Percentiles rank a stretch among this genome's conserved stretches.
Evolutionary conservation across 2,329 filamentous ascomycete species (phyloP).

Genomic region (Dichotomopilus funicola): DNA sequence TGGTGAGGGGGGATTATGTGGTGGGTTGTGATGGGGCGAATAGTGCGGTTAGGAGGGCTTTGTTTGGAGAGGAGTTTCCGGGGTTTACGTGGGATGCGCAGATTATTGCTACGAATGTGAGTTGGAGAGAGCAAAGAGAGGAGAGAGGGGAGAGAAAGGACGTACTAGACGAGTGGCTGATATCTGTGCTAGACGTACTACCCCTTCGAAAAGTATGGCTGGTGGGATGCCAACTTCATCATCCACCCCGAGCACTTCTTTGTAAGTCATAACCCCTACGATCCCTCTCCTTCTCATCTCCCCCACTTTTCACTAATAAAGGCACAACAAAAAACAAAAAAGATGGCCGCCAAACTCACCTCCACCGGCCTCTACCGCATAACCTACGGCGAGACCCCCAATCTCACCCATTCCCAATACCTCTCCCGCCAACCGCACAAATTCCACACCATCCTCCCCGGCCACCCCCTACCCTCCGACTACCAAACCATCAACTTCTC

Average conservation of each 20-base stretch:
- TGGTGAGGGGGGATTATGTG: constrained; percentile 45
- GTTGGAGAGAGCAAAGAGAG: constrained; percentile 12
- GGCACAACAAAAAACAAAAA: constrained; percentile 12
- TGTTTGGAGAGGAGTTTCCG: constrained; percentile 52
- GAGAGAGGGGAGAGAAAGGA: no score
- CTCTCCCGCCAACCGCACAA: constrained; percentile 46
- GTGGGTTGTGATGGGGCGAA: constrained; percentile 51
- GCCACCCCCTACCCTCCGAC: constrained; percentile 50
- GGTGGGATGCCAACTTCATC: constrained; percentile 53
- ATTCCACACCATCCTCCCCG: constrained; percentile 52
- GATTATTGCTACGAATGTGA: constrained; percentile 56
- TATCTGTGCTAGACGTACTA: constrained; percentile 47
- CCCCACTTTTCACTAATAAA: not conserved
- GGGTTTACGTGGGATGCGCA: constrained; percentile 55
- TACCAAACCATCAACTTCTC: constrained; percentile 52
- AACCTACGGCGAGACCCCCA: constrained; percentile 53
- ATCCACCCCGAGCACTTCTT: constrained; percentile 54
- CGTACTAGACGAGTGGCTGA: constrained; percentile 2
- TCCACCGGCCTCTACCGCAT: constrained; percentile 55
- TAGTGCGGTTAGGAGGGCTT: constrained; percentile 39
- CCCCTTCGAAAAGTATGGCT: constrained; percentile 50
- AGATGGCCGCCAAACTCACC: constrained; percentile 56
- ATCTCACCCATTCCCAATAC: constrained; percentile 48
- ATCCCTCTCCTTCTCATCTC: not conserved
- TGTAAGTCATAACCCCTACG: constrained; percentile 23